phyloP scores from a whole-genome alignment of 1,139 yeast species.

The Candida anutae region DNA sequence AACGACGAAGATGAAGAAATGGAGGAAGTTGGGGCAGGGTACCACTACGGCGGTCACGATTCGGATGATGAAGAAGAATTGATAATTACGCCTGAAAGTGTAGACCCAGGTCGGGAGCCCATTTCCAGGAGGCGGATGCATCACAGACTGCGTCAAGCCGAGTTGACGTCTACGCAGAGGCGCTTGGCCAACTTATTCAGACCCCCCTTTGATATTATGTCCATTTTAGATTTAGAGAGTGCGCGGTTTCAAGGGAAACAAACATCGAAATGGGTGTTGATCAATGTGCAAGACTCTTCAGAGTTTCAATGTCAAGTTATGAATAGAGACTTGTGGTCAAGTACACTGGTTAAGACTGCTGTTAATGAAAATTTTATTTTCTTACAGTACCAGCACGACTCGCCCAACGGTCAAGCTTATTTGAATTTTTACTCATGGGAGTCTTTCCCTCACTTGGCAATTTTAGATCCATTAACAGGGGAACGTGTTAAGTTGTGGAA shows the following conservation, averaged over 20 bases:
- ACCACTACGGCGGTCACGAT: constrained; percentile 18
- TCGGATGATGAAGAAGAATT: constrained; percentile 26
- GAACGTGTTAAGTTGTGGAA: constrained; percentile 74
- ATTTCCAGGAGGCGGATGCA: constrained; percentile 21
- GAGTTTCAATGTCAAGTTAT: constrained; percentile 86
- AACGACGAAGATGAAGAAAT: constrained; percentile 14
- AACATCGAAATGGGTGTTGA: constrained; percentile 70
- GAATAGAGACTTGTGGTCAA: constrained; percentile 91
- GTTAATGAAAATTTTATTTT: constrained; percentile 68
- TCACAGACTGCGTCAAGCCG: constrained; percentile 20
- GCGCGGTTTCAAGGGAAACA: constrained; percentile 65
- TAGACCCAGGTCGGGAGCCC: too few species aligned
- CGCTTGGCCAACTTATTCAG: constrained; percentile 75
- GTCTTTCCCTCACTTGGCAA: constrained; percentile 79
- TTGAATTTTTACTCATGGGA: constrained; percentile 60
- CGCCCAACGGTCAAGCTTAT: constrained; percentile 66
- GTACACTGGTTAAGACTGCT: constrained; percentile 52
- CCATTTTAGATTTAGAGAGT: constrained; percentile 53
- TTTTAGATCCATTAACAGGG: constrained; percentile 92
- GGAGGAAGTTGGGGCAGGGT: constrained; percentile 14
- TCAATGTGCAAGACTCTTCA: constrained; percentile 78
- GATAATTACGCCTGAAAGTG: constrained; percentile 3
- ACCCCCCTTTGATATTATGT: constrained; percentile 89
- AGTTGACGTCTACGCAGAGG: constrained; percentile 54
- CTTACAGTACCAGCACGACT: constrained; percentile 72